Evolutionary conservation across 1,139 yeast genomes (phyloP).

Genomic region (Pichiaceae sp.): DNA sequence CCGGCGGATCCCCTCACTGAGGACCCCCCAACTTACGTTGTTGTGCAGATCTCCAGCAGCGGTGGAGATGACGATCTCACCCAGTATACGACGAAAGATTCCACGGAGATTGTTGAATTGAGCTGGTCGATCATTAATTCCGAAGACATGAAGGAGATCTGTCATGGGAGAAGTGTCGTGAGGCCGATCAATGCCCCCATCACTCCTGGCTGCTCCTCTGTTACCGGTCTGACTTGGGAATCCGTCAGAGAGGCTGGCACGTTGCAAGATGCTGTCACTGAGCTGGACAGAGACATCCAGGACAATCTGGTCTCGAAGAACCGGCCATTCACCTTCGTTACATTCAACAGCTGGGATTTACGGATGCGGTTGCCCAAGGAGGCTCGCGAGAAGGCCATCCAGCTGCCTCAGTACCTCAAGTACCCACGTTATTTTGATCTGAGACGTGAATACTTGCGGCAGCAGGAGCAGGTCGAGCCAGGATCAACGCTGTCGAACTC

Average conservation of each 20-base stretch:
- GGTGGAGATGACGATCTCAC: constrained; percentile 45
- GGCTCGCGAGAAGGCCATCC: constrained; percentile 68
- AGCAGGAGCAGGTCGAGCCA: constrained; percentile 46
- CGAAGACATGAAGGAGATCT: constrained; percentile 27
- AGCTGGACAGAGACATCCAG: constrained; percentile 43
- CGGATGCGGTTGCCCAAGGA: constrained; percentile 75
- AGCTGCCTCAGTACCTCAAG: constrained; percentile 66
- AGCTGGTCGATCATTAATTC: constrained; percentile 53
- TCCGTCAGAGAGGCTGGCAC: constrained; percentile 44
- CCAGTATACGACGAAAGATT: constrained; percentile 41
- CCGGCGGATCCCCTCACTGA: too few species aligned
- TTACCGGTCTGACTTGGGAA: constrained; percentile 56
- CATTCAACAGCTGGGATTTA: constrained; percentile 57
- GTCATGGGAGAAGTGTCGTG: constrained; percentile 38
- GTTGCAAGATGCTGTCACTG: constrained; percentile 43
- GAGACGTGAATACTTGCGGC: constrained; percentile 60
- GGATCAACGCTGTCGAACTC: constrained; percentile 32
- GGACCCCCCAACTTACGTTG: constrained; percentile 35
- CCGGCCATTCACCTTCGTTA: constrained; percentile 56
- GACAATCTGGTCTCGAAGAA: constrained; percentile 34
- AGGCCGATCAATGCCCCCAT: constrained; percentile 64
- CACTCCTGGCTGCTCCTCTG: constrained; percentile 49
- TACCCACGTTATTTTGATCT: constrained; percentile 75
- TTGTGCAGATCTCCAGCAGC: constrained; percentile 57
- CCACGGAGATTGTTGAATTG: constrained; percentile 58